Percentiles rank a stretch among this genome's conserved stretches.
Evolutionary conservation across 257 asterid genomes (phyloP).

Genomic region (Leptodermis oblonga): DNA sequence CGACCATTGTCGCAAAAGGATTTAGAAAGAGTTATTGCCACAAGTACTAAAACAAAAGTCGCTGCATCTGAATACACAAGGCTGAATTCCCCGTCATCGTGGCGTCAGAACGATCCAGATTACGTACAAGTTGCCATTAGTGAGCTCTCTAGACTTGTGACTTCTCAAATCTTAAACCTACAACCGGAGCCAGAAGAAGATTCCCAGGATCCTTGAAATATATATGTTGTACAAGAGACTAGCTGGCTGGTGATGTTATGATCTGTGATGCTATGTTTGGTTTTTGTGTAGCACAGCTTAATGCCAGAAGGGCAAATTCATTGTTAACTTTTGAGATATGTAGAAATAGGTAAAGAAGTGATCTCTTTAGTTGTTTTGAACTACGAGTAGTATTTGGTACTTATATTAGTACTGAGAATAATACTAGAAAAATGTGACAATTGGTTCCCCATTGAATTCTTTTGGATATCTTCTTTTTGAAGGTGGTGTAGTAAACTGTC

Average conservation of each 20-base stretch:
- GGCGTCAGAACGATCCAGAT: conserved; percentile 39
- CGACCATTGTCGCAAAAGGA: conserved; percentile 61
- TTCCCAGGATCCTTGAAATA: conserved; percentile 35
- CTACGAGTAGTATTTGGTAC: too few relatives aligned
- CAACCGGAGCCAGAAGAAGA: conserved; percentile 46
- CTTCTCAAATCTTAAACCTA: conserved; percentile 50
- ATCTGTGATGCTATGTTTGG: not conserved
- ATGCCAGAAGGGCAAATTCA: too few relatives aligned
- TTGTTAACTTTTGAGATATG: too few relatives aligned
- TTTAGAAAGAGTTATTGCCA: conserved; percentile 56
- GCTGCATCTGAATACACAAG: conserved; percentile 67
- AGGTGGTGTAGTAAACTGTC: too few relatives aligned
- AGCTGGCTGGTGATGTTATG: too few relatives aligned
- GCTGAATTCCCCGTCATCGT: conserved; percentile 37
- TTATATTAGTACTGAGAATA: too few relatives aligned
- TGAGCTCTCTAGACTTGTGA: conserved; percentile 50
- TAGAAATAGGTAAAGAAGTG: too few relatives aligned
- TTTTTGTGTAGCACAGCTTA: not conserved
- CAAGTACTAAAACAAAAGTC: conserved; percentile 49
- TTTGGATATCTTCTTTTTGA: too few relatives aligned
- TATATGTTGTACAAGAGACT: too few relatives aligned
- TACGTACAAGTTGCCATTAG: conserved; percentile 49
- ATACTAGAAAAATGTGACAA: too few relatives aligned
- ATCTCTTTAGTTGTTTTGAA: too few relatives aligned
- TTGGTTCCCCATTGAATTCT: too few relatives aligned